Evolutionary conservation across 345 rosid genomes (phyloP).

Genomic region (Mallotus nudiflorus): DNA sequence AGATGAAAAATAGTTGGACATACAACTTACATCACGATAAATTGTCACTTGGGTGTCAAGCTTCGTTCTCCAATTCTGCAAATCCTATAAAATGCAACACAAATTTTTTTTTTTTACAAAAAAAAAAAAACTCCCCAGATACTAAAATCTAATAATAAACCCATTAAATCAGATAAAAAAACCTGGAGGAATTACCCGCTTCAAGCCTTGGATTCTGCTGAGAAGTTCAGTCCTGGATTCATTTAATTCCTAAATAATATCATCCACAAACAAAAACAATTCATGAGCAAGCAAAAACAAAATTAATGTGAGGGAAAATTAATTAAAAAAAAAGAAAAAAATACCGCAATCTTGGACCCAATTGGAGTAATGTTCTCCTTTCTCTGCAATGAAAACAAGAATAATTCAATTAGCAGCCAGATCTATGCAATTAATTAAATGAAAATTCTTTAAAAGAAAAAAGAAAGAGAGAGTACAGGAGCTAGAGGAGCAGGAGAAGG

Average conservation of each 20-base stretch:
- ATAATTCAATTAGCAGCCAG: not conserved
- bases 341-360: constrained; percentile 67
- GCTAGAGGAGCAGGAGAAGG: constrained; percentile 45
- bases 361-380: constrained; percentile 62
- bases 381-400: constrained; percentile 51
- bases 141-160: not conserved
- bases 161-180: not conserved
- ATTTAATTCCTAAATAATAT: constrained; percentile 57
- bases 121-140: not conserved
- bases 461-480: constrained; percentile 33
- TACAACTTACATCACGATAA: constrained; percentile 67
- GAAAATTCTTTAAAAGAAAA: not conserved
- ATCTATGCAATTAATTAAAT: not conserved
- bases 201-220: constrained; percentile 77
- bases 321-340: not conserved
- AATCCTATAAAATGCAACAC: constrained; percentile 52
- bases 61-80: constrained; percentile 93
- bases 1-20: not conserved
- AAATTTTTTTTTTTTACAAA: not conserved
- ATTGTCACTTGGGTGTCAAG: constrained; percentile 86
- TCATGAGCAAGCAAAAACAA: not conserved
- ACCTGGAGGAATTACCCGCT: constrained; percentile 53
- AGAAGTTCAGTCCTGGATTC: constrained; percentile 88
- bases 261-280: not conserved
- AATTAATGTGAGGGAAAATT: not conserved